A percentile compares a stretch with the other conserved stretches of the same genome.
Conservation (phyloP, 805 yeast species). For the Cyberlindnera saturnus region DNA sequence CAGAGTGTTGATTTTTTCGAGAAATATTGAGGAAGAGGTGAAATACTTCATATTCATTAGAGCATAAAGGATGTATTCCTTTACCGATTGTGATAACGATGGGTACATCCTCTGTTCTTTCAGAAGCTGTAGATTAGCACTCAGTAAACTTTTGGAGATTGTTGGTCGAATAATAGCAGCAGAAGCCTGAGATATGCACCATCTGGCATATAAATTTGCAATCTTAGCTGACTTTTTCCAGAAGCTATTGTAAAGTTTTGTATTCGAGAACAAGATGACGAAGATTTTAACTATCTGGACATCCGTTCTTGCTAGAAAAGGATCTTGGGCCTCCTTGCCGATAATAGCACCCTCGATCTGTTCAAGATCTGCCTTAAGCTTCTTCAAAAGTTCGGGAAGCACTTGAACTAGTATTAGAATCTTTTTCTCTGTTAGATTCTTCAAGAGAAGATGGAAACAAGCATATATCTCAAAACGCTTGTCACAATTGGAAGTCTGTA, state of each 20-base stretch:
- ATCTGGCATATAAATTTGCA: slow-evolving; percentile 6
- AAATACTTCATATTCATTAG: slow-evolving; percentile 18
- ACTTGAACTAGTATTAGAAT: neutral
- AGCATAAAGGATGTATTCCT: slow-evolving; percentile 17
- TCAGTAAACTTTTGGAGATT: slow-evolving; percentile 18
- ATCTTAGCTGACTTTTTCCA: slow-evolving; percentile 6
- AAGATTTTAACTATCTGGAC: slow-evolving; percentile 20
- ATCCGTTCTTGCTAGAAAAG: slow-evolving; percentile 19
- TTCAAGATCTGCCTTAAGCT: slow-evolving; percentile 9
- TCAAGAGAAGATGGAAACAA: slow-evolving; percentile 15
- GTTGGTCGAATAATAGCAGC: slow-evolving; percentile 6
- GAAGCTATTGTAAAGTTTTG: slow-evolving; percentile 2
- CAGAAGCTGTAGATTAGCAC: slow-evolving; percentile 21
- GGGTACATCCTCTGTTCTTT: slow-evolving; percentile 17
- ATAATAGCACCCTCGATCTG: slow-evolving; percentile 6
- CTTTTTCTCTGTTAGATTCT: slow-evolving; percentile 16
- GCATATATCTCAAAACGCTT: slow-evolving; percentile 24
- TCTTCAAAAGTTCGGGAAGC: slow-evolving; percentile 6
- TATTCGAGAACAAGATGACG: slow-evolving; percentile 11
- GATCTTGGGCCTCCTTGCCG: slow-evolving; percentile 5
- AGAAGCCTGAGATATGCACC: slow-evolving; percentile 14
- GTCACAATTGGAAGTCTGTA: slow-evolving; percentile 8
- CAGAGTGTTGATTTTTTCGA: slow-evolving; percentile 18
- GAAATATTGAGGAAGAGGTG: slow-evolving; percentile 16
- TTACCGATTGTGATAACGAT: slow-evolving; percentile 4